Conservation (phyloP, 768 basidiomycete genomes). For the Mycena capillaripes region DNA sequence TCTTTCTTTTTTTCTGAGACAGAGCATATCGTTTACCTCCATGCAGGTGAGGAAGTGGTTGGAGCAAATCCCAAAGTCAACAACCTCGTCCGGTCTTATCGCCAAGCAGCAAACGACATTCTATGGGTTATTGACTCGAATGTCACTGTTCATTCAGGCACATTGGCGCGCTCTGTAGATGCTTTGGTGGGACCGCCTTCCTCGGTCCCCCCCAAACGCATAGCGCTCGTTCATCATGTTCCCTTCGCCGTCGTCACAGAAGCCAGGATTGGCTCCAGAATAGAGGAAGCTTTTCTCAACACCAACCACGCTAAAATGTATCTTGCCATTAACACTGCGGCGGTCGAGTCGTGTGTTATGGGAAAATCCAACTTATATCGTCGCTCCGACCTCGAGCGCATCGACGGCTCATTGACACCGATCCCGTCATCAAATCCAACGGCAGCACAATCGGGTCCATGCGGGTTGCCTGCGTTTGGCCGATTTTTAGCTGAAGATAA, state of each 20-base stretch:
- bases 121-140: constrained; percentile 99
- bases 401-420: constrained; percentile 77
- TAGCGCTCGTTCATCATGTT: constrained; percentile 95
- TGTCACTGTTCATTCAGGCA: constrained; percentile 80
- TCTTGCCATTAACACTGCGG: constrained; percentile 90
- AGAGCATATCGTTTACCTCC: constrained; percentile 19
- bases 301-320: constrained; percentile 99
- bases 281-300: constrained; percentile 96
- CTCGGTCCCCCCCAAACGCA: constrained; percentile 57
- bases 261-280: constrained; percentile 78
- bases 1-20: background rate
- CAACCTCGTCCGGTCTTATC: constrained; percentile 91
- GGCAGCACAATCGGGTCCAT: constrained; percentile 45
- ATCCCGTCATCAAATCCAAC: constrained; percentile 42
- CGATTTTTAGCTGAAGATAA: constrained; percentile 97
- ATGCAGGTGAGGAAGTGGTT: constrained; percentile 81
- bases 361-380: constrained; percentile 97
- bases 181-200: constrained; percentile 65
- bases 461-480: constrained; percentile 85
- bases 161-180: constrained; percentile 89
- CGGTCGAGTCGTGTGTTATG: constrained; percentile 94
- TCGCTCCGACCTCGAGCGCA: constrained; percentile 85
- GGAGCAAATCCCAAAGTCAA: constrained; percentile 99
- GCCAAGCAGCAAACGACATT: constrained; percentile 86
- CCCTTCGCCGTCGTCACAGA: constrained; percentile 88